Evolutionary conservation across 148 eudicot genomes (phyloP).

Genomic region (Chenopodium album): DNA sequence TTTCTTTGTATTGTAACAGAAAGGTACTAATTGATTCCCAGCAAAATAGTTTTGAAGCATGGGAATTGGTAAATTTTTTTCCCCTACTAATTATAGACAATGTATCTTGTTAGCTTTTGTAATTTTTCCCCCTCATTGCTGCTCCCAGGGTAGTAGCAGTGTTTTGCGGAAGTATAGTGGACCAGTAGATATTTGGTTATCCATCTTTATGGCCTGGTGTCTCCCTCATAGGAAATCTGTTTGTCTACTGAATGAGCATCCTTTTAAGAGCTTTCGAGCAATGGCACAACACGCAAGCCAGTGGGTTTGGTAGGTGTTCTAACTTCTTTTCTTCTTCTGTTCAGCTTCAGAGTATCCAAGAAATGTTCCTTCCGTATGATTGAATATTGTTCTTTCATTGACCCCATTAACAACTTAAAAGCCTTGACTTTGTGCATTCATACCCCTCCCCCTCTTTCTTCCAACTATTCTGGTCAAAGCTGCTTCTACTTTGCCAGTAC

Average conservation of each 20-base stretch:
- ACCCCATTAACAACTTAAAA: neutral
- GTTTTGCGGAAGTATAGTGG: constrained; percentile 86
- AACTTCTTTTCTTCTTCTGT: constrained; percentile 6
- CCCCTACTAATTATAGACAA: too few relatives aligned
- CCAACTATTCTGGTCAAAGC: neutral
- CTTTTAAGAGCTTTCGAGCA: constrained; percentile 59
- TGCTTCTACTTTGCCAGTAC: neutral
- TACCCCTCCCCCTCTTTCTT: neutral
- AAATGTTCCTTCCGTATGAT: neutral
- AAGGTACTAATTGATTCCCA: constrained; percentile 44
- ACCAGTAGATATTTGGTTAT: constrained; percentile 81
- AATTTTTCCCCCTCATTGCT: neutral
- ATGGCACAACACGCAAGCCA: constrained; percentile 95
- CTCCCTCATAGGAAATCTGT: constrained; percentile 22
- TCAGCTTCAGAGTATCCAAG: neutral
- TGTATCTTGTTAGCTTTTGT: neutral
- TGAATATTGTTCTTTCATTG: neutral
- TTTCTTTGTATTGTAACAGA: constrained; percentile 40
- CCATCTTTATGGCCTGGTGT: constrained; percentile 40
- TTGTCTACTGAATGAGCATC: constrained; percentile 65
- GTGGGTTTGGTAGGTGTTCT: constrained; percentile 81
- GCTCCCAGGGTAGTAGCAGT: constrained; percentile 66
- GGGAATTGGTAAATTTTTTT: constrained; percentile 55
- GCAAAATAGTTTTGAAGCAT: constrained; percentile 56
- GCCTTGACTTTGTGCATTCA: neutral